Evolutionary conservation across 225 moss, liverwort and hornwort species (phyloP).

Genomic region (Marchantia polymorpha): DNA sequence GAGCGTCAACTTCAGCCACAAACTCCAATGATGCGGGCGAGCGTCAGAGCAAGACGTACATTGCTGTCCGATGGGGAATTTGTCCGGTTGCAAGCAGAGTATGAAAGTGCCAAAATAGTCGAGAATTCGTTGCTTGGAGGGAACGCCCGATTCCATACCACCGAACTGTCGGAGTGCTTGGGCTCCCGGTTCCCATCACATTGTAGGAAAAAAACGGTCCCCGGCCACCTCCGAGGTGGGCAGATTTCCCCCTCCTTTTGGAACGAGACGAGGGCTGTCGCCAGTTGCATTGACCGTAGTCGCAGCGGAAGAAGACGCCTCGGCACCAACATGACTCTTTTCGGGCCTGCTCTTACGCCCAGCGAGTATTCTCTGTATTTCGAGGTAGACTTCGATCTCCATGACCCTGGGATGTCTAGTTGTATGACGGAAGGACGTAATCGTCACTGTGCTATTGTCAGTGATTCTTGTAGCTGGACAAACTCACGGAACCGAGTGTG

Average conservation of each 20-base stretch:
- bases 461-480: too few relatives aligned
- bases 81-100: neutral
- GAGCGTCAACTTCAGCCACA: slow-evolving; percentile 35
- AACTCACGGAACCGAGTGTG: too few relatives aligned
- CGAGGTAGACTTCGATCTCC: slow-evolving; percentile 33
- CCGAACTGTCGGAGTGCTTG: neutral
- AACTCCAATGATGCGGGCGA: slow-evolving; percentile 29
- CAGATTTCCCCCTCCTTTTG: too few relatives aligned
- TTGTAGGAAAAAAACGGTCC: too few relatives aligned
- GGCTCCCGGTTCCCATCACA: neutral
- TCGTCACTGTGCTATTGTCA: neutral
- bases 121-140: neutral
- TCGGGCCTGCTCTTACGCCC: slow-evolving; percentile 65
- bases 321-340: slow-evolving; percentile 58
- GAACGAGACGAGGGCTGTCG: neutral
- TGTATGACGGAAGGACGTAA: neutral
- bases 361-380: slow-evolving; percentile 67
- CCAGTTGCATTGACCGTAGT: neutral
- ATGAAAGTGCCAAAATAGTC: neutral
- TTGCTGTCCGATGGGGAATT: slow-evolving; percentile 26
- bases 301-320: slow-evolving; percentile 47
- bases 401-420: neutral
- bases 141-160: too few relatives aligned
- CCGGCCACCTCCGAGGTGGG: too few relatives aligned
- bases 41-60: slow-evolving; percentile 43